These are phyloP conservation scores for Podospora pseudocomata DNA, from an alignment of 495 filamentous ascomycete species.

Conservation along the genomic window DNA sequence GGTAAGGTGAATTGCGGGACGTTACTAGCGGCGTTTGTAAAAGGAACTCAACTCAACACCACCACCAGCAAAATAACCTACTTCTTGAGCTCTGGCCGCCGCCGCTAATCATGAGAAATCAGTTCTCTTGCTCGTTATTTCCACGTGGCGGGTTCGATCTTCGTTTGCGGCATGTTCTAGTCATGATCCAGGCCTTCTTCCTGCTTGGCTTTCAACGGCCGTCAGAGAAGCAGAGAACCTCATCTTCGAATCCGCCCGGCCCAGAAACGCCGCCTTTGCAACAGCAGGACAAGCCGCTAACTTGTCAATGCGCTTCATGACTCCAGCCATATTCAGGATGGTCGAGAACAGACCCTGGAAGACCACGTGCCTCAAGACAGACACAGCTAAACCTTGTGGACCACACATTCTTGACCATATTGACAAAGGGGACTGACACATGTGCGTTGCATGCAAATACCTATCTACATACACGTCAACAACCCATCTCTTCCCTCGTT, in stretches of 20 bases:
- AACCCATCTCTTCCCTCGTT: too few species aligned
- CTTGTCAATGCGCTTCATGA: background rate
- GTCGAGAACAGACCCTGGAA: background rate
- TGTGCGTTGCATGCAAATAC: background rate
- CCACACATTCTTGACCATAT: background rate
- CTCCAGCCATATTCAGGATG: background rate
- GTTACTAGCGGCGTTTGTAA: background rate
- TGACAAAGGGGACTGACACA: background rate
- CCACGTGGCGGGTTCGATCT: slow-evolving; percentile 3
- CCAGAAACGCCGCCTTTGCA: background rate
- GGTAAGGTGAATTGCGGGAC: background rate
- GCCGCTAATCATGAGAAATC: too few species aligned
- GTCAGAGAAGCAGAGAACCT: background rate
- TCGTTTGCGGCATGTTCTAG: background rate
- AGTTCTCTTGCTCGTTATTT: background rate
- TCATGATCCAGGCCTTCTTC: background rate
- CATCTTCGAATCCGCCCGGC: background rate
- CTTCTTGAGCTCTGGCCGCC: too few species aligned
- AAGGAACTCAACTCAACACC: background rate
- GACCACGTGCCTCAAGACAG: slow-evolving; percentile 1
- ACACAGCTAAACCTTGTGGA: background rate
- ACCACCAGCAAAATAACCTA: background rate
- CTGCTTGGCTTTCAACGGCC: background rate
- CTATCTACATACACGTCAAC: background rate
- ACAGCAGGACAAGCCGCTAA: background rate